Conservation (phyloP, 768 basidiomycete species). For the Pholiota molesta region DNA sequence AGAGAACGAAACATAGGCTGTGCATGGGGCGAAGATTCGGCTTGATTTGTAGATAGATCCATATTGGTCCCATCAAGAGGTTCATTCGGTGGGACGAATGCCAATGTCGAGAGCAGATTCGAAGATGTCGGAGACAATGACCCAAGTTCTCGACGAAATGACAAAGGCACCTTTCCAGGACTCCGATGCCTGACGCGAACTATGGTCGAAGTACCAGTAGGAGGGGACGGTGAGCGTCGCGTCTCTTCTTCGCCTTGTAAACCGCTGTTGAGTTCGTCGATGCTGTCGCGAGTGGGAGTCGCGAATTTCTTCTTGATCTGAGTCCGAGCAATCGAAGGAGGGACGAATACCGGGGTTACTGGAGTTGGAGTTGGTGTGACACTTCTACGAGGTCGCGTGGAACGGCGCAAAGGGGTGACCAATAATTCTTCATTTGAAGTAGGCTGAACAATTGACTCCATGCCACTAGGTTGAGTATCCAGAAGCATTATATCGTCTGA, state of each 20-base stretch:
- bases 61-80: constrained; percentile 9
- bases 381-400: constrained; percentile 43
- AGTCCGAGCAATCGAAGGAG: constrained; percentile 26
- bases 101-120: constrained; percentile 27
- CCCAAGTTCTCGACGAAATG: constrained; percentile 45
- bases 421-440: constrained; percentile 12
- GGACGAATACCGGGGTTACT: constrained; percentile 8
- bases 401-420: constrained; percentile 36
- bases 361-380: constrained; percentile 28
- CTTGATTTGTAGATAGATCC: constrained; percentile 8
- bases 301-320: constrained; percentile 22
- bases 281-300: constrained; percentile 10
- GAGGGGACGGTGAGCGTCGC: constrained; percentile 18
- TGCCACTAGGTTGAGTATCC: background rate
- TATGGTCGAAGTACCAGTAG: constrained; percentile 5
- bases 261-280: constrained; percentile 19
- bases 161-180: constrained; percentile 21
- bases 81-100: constrained; percentile 18
- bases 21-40: constrained; percentile 11
- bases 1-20: constrained; percentile 29
- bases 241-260: constrained; percentile 23
- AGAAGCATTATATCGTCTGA: background rate
- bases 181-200: constrained; percentile 25
- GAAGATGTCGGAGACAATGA: constrained; percentile 66
- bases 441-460: background rate